phyloP scores from a whole-genome alignment of 148 eudicot genomes.

The Rhododendron vialii region DNA sequence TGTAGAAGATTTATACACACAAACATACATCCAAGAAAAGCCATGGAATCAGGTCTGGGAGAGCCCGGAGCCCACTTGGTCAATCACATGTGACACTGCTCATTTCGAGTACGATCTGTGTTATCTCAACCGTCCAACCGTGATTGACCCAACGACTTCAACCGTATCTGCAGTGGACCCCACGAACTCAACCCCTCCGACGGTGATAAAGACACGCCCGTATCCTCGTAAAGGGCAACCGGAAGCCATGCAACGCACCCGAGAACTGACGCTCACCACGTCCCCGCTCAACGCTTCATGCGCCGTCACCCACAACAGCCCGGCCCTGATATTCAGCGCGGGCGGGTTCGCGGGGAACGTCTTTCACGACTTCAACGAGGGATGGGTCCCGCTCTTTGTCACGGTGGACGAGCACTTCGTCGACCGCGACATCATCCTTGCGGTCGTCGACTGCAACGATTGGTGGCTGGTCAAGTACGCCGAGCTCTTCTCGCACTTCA shows the following conservation, averaged over 20 bases:
- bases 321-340: conserved; percentile 45
- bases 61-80: conserved; percentile 17
- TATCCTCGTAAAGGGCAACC: conserved; percentile 48
- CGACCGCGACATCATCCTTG: conserved; percentile 36
- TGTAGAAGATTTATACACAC: neutral
- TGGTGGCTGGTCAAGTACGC: conserved; percentile 54
- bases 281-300: conserved; percentile 18
- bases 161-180: conserved; percentile 31
- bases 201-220: conserved; percentile 29
- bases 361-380: conserved; percentile 55
- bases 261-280: conserved; percentile 37
- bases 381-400: conserved; percentile 43
- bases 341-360: conserved; percentile 50
- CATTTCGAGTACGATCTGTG: conserved; percentile 46
- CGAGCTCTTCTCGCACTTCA: conserved; percentile 36
- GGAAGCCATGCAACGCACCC: conserved; percentile 28
- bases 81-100: conserved; percentile 42
- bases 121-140: conserved; percentile 35
- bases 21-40: neutral
- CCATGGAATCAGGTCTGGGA: conserved; percentile 10
- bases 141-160: conserved; percentile 35
- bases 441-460: conserved; percentile 31
- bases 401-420: conserved; percentile 38
- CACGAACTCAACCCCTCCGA: conserved; percentile 14
- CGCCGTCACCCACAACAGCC: conserved; percentile 28